Evolutionary conservation across 176 grass and related monocot species (phyloP).

Genomic region (Aegilops tauschii): DNA sequence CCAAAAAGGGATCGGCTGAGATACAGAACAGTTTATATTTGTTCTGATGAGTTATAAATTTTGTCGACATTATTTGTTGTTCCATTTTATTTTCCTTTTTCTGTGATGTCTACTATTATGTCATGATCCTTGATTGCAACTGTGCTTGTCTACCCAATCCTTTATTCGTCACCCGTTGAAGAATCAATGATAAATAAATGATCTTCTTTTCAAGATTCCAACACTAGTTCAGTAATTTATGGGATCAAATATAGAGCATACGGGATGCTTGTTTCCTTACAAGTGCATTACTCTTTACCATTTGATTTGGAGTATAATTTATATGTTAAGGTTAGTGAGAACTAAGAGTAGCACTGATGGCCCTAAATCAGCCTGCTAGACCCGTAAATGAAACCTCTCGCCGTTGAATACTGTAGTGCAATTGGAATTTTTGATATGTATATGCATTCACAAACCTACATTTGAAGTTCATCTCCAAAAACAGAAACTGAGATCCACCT

Average conservation of each 20-base stretch:
- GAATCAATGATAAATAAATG: not conserved
- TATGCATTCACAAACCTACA: constrained; percentile 10
- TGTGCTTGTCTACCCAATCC: not conserved
- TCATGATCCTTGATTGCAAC: not conserved
- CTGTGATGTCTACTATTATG: not conserved
- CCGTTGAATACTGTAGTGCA: constrained; percentile 3
- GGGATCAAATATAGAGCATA: constrained; percentile 1
- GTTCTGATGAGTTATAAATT: constrained; percentile 15
- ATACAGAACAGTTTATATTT: constrained; percentile 33
- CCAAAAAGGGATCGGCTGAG: constrained; percentile 7
- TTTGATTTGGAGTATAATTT: not conserved
- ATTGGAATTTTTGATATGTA: not conserved
- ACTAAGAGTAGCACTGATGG: not conserved
- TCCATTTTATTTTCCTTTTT: constrained; percentile 6
- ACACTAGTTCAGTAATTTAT: not conserved
- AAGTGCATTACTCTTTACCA: not conserved
- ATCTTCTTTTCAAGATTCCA: constrained; percentile 7
- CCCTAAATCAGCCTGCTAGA: constrained; percentile 3
- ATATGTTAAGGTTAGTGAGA: not conserved
- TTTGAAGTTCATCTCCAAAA: constrained; percentile 3
- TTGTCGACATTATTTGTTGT: constrained; percentile 8
- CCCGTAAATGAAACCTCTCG: not conserved
- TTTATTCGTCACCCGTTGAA: not conserved
- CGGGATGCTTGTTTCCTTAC: not conserved
- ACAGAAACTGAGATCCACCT: constrained; percentile 20